Conservation (phyloP, 495 filamentous ascomycete species). For the Lophium mytilinum region DNA sequence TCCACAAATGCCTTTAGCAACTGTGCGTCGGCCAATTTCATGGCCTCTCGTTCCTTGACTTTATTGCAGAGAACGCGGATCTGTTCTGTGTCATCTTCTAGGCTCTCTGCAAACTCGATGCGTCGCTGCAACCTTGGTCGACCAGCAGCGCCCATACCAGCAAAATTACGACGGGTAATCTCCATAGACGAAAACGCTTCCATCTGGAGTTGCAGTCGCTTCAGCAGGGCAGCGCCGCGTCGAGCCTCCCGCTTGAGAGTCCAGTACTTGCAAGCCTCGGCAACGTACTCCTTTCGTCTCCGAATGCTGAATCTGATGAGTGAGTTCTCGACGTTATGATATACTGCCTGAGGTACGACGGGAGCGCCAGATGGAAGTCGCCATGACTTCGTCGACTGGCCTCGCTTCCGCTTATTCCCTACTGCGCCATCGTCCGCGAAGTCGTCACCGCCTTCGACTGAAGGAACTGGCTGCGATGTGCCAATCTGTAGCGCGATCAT, state of each 20-base stretch:
- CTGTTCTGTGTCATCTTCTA: constrained; percentile 68
- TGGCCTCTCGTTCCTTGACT: constrained; percentile 61
- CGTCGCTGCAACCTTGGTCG: constrained; percentile 67
- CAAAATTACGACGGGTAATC: constrained; percentile 86
- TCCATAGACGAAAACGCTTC: constrained; percentile 96
- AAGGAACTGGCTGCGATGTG: constrained; percentile 52
- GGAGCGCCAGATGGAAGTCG: constrained; percentile 91
- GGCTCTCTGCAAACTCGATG: constrained; percentile 74
- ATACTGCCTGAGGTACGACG: constrained; percentile 79
- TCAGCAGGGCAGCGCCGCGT: constrained; percentile 81
- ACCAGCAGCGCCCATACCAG: constrained; percentile 79
- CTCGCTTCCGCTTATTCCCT: constrained; percentile 68
- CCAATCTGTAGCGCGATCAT: constrained; percentile 73
- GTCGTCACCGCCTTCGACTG: constrained; percentile 40
- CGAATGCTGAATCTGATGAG: constrained; percentile 69
- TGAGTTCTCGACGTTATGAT: constrained; percentile 69
- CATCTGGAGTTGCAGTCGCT: constrained; percentile 86
- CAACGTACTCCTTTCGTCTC: constrained; percentile 83
- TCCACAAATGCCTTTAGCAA: constrained; percentile 70
- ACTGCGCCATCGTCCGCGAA: constrained; percentile 40
- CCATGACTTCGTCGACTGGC: constrained; percentile 63
- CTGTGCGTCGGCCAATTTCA: constrained; percentile 68
- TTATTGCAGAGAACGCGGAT: constrained; percentile 59
- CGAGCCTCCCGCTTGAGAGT: constrained; percentile 91
- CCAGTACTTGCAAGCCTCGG: constrained; percentile 94